Evolutionary conservation across 441 rosid species (phyloP).

Genomic region (Euphorbia corollata): DNA sequence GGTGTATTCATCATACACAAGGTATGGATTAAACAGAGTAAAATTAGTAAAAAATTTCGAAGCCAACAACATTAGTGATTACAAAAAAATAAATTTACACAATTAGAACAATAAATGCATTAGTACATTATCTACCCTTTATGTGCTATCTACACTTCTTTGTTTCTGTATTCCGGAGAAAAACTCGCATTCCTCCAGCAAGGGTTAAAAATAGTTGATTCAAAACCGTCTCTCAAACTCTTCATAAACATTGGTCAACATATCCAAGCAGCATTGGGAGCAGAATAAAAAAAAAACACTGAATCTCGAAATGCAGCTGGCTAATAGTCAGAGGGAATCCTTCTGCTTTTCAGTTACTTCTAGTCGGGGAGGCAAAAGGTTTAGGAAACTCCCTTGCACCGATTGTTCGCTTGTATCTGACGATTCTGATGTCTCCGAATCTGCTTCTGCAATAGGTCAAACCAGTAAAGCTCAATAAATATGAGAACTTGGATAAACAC

Average conservation of each 20-base stretch:
- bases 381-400: slow-evolving; percentile 42
- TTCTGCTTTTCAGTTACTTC: slow-evolving; percentile 34
- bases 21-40: slow-evolving; percentile 2
- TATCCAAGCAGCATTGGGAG: slow-evolving; percentile 14
- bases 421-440: slow-evolving; percentile 39
- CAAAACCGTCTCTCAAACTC: slow-evolving; percentile 19
- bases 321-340: slow-evolving; percentile 18
- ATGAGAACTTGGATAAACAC: no score
- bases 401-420: slow-evolving; percentile 31
- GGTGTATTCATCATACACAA: slow-evolving; percentile 9
- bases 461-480: neutral
- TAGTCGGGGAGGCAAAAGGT: slow-evolving; percentile 32
- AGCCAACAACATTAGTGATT: neutral
- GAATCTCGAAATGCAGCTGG: slow-evolving; percentile 6
- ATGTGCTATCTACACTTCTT: neutral
- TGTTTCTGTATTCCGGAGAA: neutral
- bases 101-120: slow-evolving; percentile 14
- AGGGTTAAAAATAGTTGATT: slow-evolving; percentile 18
- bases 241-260: slow-evolving; percentile 3
- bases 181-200: slow-evolving; percentile 10
- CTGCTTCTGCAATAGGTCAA: slow-evolving; percentile 42
- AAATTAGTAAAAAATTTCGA: slow-evolving; percentile 21
- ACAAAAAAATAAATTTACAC: slow-evolving; percentile 13
- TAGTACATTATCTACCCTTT: slow-evolving; percentile 7
- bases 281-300: neutral